Conservation (phyloP, 1,139 yeast genomes). For the Blastobotrys ciferrii region DNA sequence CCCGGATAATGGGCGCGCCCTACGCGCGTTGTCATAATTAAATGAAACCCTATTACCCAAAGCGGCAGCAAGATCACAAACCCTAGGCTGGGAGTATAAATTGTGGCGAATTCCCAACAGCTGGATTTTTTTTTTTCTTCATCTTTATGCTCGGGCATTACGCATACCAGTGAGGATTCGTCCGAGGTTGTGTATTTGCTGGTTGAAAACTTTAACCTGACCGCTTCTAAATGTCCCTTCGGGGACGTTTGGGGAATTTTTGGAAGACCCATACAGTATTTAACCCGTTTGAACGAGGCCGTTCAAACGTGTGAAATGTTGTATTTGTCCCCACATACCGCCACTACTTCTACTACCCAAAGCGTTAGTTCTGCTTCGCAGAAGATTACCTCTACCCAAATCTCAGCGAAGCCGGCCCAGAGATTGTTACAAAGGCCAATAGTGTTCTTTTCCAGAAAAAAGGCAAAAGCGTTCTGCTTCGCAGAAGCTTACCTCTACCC, state of each 20-base stretch:
- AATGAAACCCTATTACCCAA: conserved; percentile 4
- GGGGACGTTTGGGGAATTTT: conserved; percentile 66
- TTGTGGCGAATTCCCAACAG: conserved; percentile 3
- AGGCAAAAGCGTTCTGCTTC: too few relatives aligned
- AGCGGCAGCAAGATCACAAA: background rate
- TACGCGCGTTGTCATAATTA: too few relatives aligned
- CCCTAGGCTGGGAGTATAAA: conserved; percentile 6
- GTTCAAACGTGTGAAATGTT: conserved; percentile 3
- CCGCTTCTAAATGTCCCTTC: conserved; percentile 70
- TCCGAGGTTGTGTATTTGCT: conserved; percentile 99
- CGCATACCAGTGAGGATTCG: conserved; percentile 99
- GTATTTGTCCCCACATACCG: background rate
- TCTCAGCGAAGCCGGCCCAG: too few relatives aligned
- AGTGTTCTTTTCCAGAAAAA: too few relatives aligned
- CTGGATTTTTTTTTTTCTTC: conserved; percentile 42
- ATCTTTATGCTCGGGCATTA: conserved; percentile 99
- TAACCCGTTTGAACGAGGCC: conserved; percentile 8
- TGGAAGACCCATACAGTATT: conserved; percentile 45
- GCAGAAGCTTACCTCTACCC: too few relatives aligned
- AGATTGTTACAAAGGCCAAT: too few relatives aligned
- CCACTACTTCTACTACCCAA: background rate
- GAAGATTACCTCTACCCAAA: too few relatives aligned
- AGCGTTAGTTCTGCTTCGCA: too few relatives aligned
- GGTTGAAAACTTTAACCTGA: conserved; percentile 99
- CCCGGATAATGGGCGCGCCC: too few relatives aligned